A percentile compares a stretch with the other conserved stretches of the same genome.
phyloP scores from a whole-genome alignment of 495 filamentous ascomycete genomes.

The Daldinia concentrica region DNA sequence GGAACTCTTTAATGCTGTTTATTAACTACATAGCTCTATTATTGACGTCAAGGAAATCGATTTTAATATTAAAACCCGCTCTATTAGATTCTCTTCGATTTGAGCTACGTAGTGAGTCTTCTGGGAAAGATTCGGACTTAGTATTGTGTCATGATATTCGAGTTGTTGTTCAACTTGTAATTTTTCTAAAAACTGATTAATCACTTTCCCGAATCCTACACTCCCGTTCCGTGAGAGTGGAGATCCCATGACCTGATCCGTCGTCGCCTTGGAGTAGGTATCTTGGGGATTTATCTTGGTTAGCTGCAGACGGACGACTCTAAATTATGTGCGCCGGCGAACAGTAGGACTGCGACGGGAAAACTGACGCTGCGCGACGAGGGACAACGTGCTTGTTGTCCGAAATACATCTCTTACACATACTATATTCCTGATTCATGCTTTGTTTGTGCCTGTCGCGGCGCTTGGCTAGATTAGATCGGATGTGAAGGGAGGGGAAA shows the following conservation, averaged over 20 bases:
- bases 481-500: neutral
- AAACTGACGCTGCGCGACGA: neutral
- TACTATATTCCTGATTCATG: neutral
- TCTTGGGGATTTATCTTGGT: neutral
- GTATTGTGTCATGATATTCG: neutral
- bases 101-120: neutral
- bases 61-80: neutral
- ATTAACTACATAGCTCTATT: neutral
- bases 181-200: neutral
- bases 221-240: no score
- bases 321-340: neutral
- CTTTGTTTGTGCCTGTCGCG: no score
- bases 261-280: neutral
- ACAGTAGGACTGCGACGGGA: neutral
- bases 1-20: neutral
- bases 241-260: neutral
- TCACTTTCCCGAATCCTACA: neutral
- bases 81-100: neutral
- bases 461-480: neutral
- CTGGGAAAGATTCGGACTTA: neutral
- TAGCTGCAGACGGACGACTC: neutral
- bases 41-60: neutral
- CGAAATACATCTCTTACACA: neutral
- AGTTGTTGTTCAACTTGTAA: neutral
- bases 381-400: neutral